These are phyloP conservation scores for Amanita thiersii DNA, from an alignment of 768 basidiomycete species.

Conservation along the genomic window DNA sequence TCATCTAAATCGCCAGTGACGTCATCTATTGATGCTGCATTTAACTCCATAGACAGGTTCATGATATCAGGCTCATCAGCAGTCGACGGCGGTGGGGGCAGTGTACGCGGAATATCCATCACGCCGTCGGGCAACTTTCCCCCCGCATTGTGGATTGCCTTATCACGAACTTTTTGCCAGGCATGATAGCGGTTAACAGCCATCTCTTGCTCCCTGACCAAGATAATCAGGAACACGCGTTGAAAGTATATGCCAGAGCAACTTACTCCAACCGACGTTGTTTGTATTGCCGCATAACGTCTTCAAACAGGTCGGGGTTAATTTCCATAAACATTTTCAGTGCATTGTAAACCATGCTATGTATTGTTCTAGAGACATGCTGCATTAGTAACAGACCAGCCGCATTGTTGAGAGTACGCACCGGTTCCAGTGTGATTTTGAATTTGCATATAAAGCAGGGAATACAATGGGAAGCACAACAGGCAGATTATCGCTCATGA, in stretches of 20 bases:
- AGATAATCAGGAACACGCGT: not conserved
- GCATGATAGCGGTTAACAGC: constrained; percentile 79
- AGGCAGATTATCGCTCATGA: constrained; percentile 94
- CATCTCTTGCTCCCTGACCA: constrained; percentile 75
- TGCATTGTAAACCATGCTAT: constrained; percentile 98
- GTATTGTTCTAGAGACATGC: constrained; percentile 68
- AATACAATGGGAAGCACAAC: constrained; percentile 93
- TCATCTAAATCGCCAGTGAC: constrained; percentile 67
- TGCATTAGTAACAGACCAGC: constrained; percentile 1
- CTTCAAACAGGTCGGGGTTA: constrained; percentile 93
- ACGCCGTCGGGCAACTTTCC: constrained; percentile 69
- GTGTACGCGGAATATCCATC: constrained; percentile 56
- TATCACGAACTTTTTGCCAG: constrained; percentile 81
- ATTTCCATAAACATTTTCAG: constrained; percentile 99
- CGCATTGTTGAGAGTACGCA: constrained; percentile 30
- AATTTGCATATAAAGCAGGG: constrained; percentile 92
- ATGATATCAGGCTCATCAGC: constrained; percentile 82
- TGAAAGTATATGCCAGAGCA: not conserved
- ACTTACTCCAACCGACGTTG: constrained; percentile 79
- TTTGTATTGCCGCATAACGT: constrained; percentile 89
- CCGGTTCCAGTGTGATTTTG: constrained; percentile 98
- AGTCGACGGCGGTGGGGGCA: constrained; percentile 70
- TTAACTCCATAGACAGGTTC: constrained; percentile 86
- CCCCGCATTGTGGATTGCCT: constrained; percentile 62
- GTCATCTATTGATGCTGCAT: constrained; percentile 74